These are phyloP conservation scores for Amauroascus verrucosus DNA, from an alignment of 2,329 filamentous ascomycete genomes.

Conservation along the genomic window DNA sequence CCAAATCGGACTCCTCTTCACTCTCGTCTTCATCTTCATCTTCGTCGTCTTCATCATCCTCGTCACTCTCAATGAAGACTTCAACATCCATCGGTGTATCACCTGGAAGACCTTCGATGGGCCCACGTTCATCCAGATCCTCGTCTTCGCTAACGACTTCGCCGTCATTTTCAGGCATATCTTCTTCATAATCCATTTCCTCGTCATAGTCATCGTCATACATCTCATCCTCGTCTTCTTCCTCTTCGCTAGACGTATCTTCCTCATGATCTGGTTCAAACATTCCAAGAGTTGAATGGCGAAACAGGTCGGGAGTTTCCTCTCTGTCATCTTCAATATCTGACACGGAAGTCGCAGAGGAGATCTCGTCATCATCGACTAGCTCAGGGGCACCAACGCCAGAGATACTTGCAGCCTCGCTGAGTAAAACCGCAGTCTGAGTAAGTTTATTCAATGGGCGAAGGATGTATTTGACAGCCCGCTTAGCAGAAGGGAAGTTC, in stretches of 20 bases:
- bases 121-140: conserved; percentile 68
- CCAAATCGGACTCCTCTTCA: conserved; percentile 49
- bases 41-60: conserved; percentile 47
- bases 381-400: conserved; percentile 47
- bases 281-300: conserved; percentile 91
- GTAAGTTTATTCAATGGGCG: conserved; percentile 80
- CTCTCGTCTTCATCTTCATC: conserved; percentile 49
- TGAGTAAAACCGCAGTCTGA: conserved; percentile 74
- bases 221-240: conserved; percentile 75
- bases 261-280: conserved; percentile 74
- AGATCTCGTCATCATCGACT: conserved; percentile 76
- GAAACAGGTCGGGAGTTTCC: conserved; percentile 93
- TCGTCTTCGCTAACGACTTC: conserved; percentile 82
- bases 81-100: conserved; percentile 63
- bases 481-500: conserved; percentile 84
- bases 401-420: conserved; percentile 66
- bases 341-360: conserved; percentile 77
- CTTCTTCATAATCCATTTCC: conserved; percentile 88
- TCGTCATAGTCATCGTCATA: conserved; percentile 80
- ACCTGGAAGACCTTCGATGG: conserved; percentile 53
- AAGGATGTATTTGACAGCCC: conserved; percentile 91
- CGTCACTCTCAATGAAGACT: conserved; percentile 70
- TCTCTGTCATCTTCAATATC: conserved; percentile 78
- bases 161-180: conserved; percentile 65
- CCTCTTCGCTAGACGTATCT: conserved; percentile 63